Evolutionary conservation across 1,284 basidiomycete species (phyloP).

Genomic region (Cerrena zonata): DNA sequence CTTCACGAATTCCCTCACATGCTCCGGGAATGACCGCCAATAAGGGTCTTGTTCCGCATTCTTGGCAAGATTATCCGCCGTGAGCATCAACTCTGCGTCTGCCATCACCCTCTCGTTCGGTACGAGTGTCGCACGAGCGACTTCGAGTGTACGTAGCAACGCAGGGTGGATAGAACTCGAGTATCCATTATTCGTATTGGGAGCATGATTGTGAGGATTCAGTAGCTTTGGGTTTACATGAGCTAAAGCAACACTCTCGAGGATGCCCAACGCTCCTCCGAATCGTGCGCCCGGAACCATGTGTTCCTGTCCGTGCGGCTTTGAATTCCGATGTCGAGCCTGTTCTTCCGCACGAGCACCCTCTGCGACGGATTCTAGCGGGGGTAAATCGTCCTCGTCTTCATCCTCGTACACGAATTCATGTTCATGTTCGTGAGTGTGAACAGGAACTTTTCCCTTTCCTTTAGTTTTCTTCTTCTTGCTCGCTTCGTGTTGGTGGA

Average conservation of each 20-base stretch:
- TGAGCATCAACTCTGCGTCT: constrained; percentile 48
- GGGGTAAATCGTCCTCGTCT: constrained; percentile 26
- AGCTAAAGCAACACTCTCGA: too few relatives aligned
- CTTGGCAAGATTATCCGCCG: constrained; percentile 51
- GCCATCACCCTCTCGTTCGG: constrained; percentile 28
- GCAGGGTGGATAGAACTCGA: too few relatives aligned
- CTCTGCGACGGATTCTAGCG: constrained; percentile 24
- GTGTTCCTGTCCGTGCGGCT: too few relatives aligned
- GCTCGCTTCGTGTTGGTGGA: too few relatives aligned
- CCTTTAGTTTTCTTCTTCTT: constrained; percentile 46
- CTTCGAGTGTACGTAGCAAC: too few relatives aligned
- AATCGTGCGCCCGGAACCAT: too few relatives aligned
- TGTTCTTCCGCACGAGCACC: too few relatives aligned
- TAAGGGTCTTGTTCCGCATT: constrained; percentile 46
- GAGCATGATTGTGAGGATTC: too few relatives aligned
- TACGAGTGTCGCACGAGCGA: too few relatives aligned
- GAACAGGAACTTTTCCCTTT: constrained; percentile 32
- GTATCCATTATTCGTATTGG: too few relatives aligned
- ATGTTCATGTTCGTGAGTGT: constrained; percentile 18
- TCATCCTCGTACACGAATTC: constrained; percentile 27
- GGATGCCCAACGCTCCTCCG: constrained; percentile 21
- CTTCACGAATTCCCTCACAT: constrained; percentile 50
- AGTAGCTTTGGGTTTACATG: too few relatives aligned
- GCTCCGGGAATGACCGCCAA: constrained; percentile 47
- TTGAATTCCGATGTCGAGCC: too few relatives aligned